These are phyloP conservation scores for Henckelia pumila DNA, from an alignment of 257 asterid species.

Conservation along the genomic window DNA sequence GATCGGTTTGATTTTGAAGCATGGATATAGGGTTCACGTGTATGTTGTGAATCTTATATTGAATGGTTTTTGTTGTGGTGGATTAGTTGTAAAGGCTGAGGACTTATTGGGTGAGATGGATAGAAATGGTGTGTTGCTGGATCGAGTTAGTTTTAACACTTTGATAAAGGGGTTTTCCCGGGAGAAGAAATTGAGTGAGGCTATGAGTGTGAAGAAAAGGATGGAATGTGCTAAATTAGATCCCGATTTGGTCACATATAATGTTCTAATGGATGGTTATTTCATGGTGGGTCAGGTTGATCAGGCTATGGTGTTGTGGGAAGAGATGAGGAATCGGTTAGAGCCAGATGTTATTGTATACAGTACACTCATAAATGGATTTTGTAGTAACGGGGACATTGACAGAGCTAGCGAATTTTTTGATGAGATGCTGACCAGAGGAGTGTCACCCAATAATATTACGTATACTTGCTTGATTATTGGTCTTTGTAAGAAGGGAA, in stretches of 20 bases:
- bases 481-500: constrained; percentile 56
- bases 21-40: constrained; percentile 39
- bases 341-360: constrained; percentile 45
- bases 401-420: constrained; percentile 48
- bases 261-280: constrained; percentile 45
- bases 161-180: constrained; percentile 61
- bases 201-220: constrained; percentile 44
- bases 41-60: constrained; percentile 52
- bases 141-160: constrained; percentile 59
- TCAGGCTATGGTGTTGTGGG: constrained; percentile 40
- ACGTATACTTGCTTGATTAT: constrained; percentile 57
- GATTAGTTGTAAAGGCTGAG: constrained; percentile 41
- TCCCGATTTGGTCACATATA: constrained; percentile 49
- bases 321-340: constrained; percentile 57
- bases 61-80: constrained; percentile 53
- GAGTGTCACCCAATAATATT: constrained; percentile 49
- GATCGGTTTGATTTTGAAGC: constrained; percentile 52
- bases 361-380: constrained; percentile 49
- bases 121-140: constrained; percentile 34
- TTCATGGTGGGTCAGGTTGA: constrained; percentile 44
- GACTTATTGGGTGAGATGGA: constrained; percentile 43
- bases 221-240: constrained; percentile 46
- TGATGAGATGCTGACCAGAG: constrained; percentile 58
- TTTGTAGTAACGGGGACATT: constrained; percentile 43
- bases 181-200: constrained; percentile 45